A percentile compares a stretch with the other conserved stretches of the same genome.
Evolutionary conservation across 768 basidiomycete genomes (phyloP).

Genomic region (Gymnopilus junonius): DNA sequence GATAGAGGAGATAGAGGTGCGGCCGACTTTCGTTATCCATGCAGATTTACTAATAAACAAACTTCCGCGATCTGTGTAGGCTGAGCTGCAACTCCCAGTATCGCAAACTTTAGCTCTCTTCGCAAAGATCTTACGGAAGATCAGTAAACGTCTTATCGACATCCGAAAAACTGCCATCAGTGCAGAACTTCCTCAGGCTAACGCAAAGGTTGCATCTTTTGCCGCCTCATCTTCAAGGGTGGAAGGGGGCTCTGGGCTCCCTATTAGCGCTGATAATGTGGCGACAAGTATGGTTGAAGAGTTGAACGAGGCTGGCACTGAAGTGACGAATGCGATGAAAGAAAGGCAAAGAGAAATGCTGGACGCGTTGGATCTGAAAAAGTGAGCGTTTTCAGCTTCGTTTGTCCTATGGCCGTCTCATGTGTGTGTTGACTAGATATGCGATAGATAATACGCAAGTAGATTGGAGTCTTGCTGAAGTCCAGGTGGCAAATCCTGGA

Average conservation of each 20-base stretch:
- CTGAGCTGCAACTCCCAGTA: slow-evolving; percentile 82
- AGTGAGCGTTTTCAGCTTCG: slow-evolving; percentile 54
- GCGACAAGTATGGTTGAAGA: slow-evolving; percentile 62
- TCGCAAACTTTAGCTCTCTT: slow-evolving; percentile 90
- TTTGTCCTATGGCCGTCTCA: slow-evolving; percentile 7
- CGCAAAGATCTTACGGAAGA: slow-evolving; percentile 87
- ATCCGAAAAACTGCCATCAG: slow-evolving; percentile 81
- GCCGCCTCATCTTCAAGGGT: slow-evolving; percentile 12
- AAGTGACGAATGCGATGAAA: slow-evolving; percentile 65
- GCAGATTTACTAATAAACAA: neutral
- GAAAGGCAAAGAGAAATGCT: slow-evolving; percentile 89
- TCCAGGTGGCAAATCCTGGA: slow-evolving; percentile 61
- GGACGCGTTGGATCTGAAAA: slow-evolving; percentile 82
- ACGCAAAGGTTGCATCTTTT: slow-evolving; percentile 27
- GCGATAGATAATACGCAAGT: slow-evolving; percentile 71
- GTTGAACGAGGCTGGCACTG: slow-evolving; percentile 77
- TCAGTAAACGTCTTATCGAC: slow-evolving; percentile 73
- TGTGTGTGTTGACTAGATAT: slow-evolving; percentile 47
- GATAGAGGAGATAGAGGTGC: slow-evolving; percentile 87
- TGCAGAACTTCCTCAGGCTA: slow-evolving; percentile 57
- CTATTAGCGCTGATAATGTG: slow-evolving; percentile 37
- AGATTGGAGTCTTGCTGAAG: slow-evolving; percentile 80
- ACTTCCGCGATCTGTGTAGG: slow-evolving; percentile 39
- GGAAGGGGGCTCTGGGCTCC: slow-evolving; percentile 1
- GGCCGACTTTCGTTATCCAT: slow-evolving; percentile 16